Base-by-base conservation (phyloP, 495 filamentous ascomycete species). In the Podospora pseudocomata region DNA sequence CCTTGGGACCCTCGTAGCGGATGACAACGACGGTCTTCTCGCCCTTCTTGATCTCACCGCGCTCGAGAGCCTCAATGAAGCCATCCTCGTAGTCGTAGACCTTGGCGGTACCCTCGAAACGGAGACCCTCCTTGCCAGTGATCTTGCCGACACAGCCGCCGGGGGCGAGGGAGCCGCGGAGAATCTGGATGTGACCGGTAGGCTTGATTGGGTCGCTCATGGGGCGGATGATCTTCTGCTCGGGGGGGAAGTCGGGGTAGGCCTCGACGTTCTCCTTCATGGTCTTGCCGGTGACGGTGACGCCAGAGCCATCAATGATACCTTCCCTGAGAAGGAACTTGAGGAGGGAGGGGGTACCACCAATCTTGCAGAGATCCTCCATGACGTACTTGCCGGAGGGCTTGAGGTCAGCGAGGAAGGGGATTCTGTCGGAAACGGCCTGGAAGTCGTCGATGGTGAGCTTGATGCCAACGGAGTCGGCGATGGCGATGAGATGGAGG, bases 391-490 rank as follows among this genome's bases (percentile, higher is more conserved):
- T 97, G 68, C 95, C 95, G 3, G 92, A 96, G 6, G 95, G 95
- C 86, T 99, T 99, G 63, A 99, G 86, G 79, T 99, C 94, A 39
- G 96, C 94, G 19, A 99, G 85, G 87, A 96, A 93, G 18, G 95
- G 95, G 49, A 86, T 96, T 32, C 90, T 87, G 83, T 99, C 92
- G 26, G 92, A 93, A 65, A 97, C 93, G 72, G 87, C 78, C 82
- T 99, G 96, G 90, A 99, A 98, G 82, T 99, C 96, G 71, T 99
- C 95, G 68, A 99, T 92, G 63, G 89, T 96, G 66, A 99, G 89
- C 79, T 95, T 91, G 75, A 99, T 87, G 77, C 93, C 96, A 28
- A 97, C 95, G 15, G 90, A 87, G 79, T 98, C 91, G 63, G 95
- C 96, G 39, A 99, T 97, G 71, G 96, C 95, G 76, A 99, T 94